Conservation (phyloP, 1,139 yeast species). For the Groenewaldozyma auringiensis region DNA sequence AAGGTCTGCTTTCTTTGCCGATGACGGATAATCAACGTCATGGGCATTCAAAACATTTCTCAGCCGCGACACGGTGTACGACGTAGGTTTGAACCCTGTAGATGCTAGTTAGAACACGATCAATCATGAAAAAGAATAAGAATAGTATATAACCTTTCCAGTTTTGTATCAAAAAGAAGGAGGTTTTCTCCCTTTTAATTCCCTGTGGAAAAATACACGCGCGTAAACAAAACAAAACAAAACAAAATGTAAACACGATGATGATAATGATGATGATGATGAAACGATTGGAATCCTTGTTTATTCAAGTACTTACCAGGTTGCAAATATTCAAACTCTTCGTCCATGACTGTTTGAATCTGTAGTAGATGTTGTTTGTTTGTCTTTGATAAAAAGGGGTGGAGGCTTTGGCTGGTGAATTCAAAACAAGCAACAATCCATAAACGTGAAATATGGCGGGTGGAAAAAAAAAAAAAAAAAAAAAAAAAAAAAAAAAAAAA, state of each 20-base stretch:
- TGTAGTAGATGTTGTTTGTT: neutral
- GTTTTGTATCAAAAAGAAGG: too few relatives aligned
- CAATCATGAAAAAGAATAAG: too few relatives aligned
- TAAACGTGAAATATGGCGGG: neutral
- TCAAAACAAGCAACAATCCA: neutral
- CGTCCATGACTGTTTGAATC: too few relatives aligned
- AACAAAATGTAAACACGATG: too few relatives aligned
- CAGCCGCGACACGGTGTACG: constrained; percentile 55
- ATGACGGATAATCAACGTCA: constrained; percentile 48
- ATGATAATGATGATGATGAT: too few relatives aligned
- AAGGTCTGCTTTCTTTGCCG: constrained; percentile 56
- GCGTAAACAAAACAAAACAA: too few relatives aligned
- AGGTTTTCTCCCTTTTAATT: too few relatives aligned
- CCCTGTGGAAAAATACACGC: too few relatives aligned
- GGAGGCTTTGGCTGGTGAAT: neutral
- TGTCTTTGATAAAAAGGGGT: neutral
- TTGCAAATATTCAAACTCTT: neutral
- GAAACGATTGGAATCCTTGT: too few relatives aligned
- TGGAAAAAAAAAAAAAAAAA: neutral
- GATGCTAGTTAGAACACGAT: too few relatives aligned
- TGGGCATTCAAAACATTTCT: constrained; percentile 54
- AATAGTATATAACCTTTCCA: too few relatives aligned
- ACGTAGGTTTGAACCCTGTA: constrained; percentile 54
- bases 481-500: neutral
- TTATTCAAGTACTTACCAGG: neutral